Conservation (phyloP, 371 early-diverging fungal species). For the Batkoa obscura region DNA sequence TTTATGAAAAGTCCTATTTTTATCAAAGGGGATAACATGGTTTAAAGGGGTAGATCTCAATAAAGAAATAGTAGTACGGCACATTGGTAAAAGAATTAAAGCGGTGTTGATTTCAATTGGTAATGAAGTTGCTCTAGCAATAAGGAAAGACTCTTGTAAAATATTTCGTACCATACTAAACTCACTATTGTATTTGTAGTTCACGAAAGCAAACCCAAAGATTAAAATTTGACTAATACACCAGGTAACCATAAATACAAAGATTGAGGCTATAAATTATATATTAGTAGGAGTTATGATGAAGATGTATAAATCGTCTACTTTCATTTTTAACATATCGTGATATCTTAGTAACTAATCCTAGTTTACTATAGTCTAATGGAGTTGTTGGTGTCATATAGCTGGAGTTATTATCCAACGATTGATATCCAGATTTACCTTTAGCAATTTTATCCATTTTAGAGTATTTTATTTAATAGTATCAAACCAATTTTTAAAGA, state of each 20-base stretch:
- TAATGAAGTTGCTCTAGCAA: constrained; percentile 4
- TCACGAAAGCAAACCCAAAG: constrained; percentile 4
- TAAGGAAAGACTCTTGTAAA: background rate
- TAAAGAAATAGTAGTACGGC: constrained; percentile 54
- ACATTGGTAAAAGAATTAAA: constrained; percentile 58
- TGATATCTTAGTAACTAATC: background rate
- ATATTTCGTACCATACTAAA: background rate
- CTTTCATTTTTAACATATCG: background rate
- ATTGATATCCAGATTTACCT: background rate
- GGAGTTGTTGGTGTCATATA: background rate
- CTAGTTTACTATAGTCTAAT: background rate
- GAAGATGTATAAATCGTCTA: background rate
- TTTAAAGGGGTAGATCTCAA: constrained; percentile 51
- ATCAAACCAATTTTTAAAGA: background rate
- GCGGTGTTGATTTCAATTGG: constrained; percentile 5
- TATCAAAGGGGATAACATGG: constrained; percentile 63
- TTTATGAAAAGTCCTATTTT: constrained; percentile 66
- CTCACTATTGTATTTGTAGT: constrained; percentile 2
- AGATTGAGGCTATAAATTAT: background rate
- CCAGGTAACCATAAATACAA: constrained; percentile 3
- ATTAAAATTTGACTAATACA: constrained; percentile 2
- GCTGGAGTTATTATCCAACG: background rate
- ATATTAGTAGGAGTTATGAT: background rate
- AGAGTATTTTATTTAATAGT: background rate
- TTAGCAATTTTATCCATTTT: background rate